phyloP scores from a whole-genome alignment of 176 grass and related monocot genomes.

The Alloteropsis semialata region DNA sequence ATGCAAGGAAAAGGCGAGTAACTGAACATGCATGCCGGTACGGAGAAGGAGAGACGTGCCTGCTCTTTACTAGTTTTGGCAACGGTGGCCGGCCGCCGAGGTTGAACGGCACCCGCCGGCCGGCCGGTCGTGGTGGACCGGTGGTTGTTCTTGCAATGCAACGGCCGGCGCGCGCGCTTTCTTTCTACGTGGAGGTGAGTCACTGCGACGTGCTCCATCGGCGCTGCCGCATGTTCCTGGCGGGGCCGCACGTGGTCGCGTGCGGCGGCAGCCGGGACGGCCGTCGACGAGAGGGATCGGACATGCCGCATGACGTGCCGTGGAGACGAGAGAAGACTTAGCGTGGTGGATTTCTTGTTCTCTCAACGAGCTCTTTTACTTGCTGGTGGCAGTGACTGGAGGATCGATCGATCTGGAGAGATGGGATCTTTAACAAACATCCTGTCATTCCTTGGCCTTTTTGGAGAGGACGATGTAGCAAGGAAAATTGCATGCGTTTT shows the following conservation, averaged over 20 bases:
- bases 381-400: neutral
- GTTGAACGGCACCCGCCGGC: neutral
- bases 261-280: too few relatives aligned
- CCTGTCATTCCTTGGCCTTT: conserved; percentile 18
- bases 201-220: neutral
- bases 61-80: conserved; percentile 13
- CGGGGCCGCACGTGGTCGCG: conserved; percentile 26
- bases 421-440: conserved; percentile 15
- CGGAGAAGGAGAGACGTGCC: neutral
- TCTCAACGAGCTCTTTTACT: neutral
- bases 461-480: neutral
- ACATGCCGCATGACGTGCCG: neutral
- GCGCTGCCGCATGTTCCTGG: neutral
- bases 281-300: neutral
- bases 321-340: conserved; percentile 25
- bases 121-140: neutral
- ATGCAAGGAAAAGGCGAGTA: neutral
- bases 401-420: neutral
- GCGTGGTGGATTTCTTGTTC: conserved; percentile 35
- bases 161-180: neutral
- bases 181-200: conserved; percentile 44
- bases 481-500: neutral
- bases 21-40: neutral
- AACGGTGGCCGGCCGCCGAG: neutral
- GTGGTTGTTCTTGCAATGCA: neutral